Evolutionary conservation across 345 rosid species (phyloP).

Genomic region (Dimocarpus longan): DNA sequence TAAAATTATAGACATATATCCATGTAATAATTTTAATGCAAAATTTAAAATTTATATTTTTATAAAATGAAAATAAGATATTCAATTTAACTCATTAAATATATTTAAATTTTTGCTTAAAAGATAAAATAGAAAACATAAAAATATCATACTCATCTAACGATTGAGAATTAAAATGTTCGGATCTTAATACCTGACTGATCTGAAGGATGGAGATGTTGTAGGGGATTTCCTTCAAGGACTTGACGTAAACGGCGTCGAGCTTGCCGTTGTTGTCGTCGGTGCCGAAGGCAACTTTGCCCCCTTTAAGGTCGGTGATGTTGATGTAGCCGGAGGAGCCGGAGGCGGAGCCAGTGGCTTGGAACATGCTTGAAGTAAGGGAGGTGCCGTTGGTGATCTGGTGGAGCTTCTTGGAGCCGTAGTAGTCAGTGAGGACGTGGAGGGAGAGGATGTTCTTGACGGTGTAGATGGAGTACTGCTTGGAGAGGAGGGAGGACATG

Average conservation of each 20-base stretch:
- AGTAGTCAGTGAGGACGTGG: conserved; percentile 90
- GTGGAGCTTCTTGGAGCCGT: conserved; percentile 88
- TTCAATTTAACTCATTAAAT: no score
- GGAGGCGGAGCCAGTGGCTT: conserved; percentile 83
- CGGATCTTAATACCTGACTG: conserved; percentile 43
- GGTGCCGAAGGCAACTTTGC: conserved; percentile 86
- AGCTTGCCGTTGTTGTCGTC: conserved; percentile 54
- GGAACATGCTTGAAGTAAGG: conserved; percentile 80
- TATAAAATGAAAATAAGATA: no score
- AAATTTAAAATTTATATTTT: no score
- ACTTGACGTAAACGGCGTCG: conserved; percentile 62
- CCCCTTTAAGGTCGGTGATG: conserved; percentile 75
- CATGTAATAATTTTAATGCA: no score
- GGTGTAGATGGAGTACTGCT: conserved; percentile 62
- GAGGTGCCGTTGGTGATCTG: conserved; percentile 73
- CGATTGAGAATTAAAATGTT: neutral
- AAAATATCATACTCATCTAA: no score
- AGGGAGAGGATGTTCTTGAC: conserved; percentile 82
- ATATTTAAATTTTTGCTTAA: no score
- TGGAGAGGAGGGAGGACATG: conserved; percentile 67
- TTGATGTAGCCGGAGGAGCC: conserved; percentile 87
- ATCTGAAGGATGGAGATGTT: conserved; percentile 81
- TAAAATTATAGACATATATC: no score
- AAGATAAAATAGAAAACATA: no score
- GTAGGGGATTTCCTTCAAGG: conserved; percentile 75